Evolutionary conservation across 768 basidiomycete species (phyloP).

Genomic region (Cyclocybe cylindracea): DNA sequence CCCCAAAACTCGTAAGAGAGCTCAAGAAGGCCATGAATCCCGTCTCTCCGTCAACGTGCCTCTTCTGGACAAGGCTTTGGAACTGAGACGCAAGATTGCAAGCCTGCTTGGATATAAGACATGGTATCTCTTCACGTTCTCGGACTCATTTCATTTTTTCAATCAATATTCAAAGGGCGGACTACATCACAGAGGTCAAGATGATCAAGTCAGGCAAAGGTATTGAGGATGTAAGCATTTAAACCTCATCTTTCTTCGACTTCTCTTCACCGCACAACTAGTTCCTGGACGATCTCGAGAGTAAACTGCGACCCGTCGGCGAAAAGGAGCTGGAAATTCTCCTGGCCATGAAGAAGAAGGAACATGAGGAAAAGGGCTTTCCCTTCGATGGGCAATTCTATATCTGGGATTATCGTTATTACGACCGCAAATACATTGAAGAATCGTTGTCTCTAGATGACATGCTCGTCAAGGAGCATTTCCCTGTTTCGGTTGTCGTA

Average conservation of each 20-base stretch:
- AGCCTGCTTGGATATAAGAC: conserved; percentile 70
- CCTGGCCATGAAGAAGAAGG: conserved; percentile 73
- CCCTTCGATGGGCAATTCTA: conserved; percentile 75
- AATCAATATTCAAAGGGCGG: conserved; percentile 48
- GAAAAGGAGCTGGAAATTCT: conserved; percentile 65
- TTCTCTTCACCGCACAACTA: conserved; percentile 23
- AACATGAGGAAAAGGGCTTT: conserved; percentile 58
- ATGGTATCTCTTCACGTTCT: conserved; percentile 40
- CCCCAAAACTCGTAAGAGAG: conserved; percentile 66
- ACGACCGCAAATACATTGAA: conserved; percentile 68
- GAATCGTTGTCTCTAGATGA: conserved; percentile 72
- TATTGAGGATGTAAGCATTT: conserved; percentile 51
- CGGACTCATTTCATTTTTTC: background rate
- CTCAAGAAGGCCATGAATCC: conserved; percentile 67
- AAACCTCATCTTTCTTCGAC: background rate
- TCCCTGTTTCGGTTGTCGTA: conserved; percentile 83
- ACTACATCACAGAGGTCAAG: conserved; percentile 81
- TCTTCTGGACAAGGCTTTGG: conserved; percentile 65
- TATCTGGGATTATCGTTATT: conserved; percentile 85
- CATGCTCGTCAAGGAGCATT: conserved; percentile 82
- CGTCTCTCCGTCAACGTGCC: conserved; percentile 71
- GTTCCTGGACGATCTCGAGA: conserved; percentile 80
- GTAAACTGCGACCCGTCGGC: conserved; percentile 73
- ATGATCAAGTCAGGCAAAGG: conserved; percentile 77
- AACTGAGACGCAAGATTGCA: conserved; percentile 70